Conservation (phyloP, 2,329 filamentous ascomycete species). For the Zymoseptoria crescenta region DNA sequence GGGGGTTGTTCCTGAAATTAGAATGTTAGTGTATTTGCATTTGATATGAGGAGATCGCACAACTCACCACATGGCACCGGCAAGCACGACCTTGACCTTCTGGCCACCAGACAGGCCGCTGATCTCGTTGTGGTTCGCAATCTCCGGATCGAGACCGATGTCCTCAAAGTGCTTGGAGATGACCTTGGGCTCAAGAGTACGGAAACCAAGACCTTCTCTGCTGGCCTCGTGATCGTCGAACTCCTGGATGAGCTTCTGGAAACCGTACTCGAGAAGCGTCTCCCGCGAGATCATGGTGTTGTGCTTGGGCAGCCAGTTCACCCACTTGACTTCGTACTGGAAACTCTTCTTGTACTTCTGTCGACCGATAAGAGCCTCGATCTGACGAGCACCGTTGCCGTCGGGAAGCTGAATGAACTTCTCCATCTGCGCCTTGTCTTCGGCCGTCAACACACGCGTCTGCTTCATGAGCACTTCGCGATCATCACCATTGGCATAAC, state of each 20-base stretch:
- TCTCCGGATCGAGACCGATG: constrained; percentile 89
- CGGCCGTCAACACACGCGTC: constrained; percentile 77
- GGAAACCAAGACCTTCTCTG: constrained; percentile 95
- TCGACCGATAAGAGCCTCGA: constrained; percentile 87
- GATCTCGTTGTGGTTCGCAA: constrained; percentile 98
- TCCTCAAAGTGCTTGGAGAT: constrained; percentile 99
- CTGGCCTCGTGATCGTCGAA: constrained; percentile 98
- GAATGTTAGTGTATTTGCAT: constrained; percentile 2
- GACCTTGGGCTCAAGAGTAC: constrained; percentile 81
- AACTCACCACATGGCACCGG: constrained; percentile 48
- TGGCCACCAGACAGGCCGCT: constrained; percentile 92
- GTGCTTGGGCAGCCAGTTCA: constrained; percentile 77
- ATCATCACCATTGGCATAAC: constrained; percentile 93
- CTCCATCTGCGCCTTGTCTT: constrained; percentile 85
- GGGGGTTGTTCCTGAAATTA: constrained; percentile 66
- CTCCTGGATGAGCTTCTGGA: constrained; percentile 89
- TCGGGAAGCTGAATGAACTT: constrained; percentile 79
- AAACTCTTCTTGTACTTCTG: constrained; percentile 99
- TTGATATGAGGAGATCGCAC: background rate
- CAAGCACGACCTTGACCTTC: constrained; percentile 98
- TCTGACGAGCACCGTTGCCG: constrained; percentile 65
- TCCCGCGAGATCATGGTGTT: constrained; percentile 92
- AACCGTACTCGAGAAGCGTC: constrained; percentile 77
- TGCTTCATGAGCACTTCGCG: constrained; percentile 97
- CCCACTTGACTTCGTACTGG: constrained; percentile 98